Base-by-base conservation (phyloP, 768 basidiomycete species). In the Suillus occidentalis region DNA sequence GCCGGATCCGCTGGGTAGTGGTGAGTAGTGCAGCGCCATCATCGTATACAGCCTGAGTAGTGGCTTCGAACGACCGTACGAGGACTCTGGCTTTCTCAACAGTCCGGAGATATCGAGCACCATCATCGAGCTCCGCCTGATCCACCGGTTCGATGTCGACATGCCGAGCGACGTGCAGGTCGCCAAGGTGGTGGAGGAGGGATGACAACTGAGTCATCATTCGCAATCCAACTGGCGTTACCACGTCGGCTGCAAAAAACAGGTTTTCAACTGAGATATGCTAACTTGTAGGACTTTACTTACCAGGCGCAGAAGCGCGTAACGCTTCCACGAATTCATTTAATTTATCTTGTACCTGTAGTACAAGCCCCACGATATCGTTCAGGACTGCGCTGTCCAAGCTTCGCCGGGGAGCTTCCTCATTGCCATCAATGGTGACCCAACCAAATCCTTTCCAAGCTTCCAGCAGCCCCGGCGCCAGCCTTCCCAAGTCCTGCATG, bases 401-500 rank as follows among this genome's bases (percentile, higher is more conserved):
- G 52, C 68, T 71, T 62, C 66, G 69, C 34, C 69, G 68, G 14
- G 75, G 72, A 4, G 75, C 73, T 52, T 76, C 74, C 40, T 75
- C 75, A 12, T 75, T 72, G 34, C 76, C 75, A 40, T 78, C 78
- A 31, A 74, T 64, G 18, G 76, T 68, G 13, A 82, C 78, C 75
- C 81, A 87, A 10, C 87, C 87, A 57, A 84, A 84, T 1, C 84
- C 87, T 60, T 79, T 82, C 85, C 85, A 87, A 28, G 73, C 74
- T 18, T 18, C 79, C 85, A 6, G 78, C 87, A 12, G 78, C 73
- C 37, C 86, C 87, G 1, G 81, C 84, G 2, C 86, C 87, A 9
- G 81, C 75, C 9, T 80, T 74, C 2, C 78, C 77, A 2, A 81
- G 68, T 6, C 81, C 82, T 42, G 82, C 72, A 63, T 78, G 75